These are phyloP conservation scores for Plasmodium sp. DNA, from an alignment of 169 alveolate species.

Conservation along the genomic window DNA sequence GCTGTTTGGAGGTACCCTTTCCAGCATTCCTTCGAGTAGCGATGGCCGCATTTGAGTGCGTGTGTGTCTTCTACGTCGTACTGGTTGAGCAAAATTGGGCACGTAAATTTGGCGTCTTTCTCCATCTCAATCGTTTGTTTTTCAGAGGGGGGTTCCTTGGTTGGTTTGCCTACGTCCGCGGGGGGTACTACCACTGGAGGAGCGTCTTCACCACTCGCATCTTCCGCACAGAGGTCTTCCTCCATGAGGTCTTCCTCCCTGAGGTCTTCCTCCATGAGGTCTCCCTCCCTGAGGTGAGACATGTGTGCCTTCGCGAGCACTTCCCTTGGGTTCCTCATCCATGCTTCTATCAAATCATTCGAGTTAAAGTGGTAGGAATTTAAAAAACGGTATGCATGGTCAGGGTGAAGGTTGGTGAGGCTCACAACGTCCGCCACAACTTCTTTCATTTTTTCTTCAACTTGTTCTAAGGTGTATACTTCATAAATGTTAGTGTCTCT, in stretches of 20 bases:
- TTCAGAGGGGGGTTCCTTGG: background rate
- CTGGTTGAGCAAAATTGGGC: conserved; percentile 30
- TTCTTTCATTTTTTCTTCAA: conserved; percentile 34
- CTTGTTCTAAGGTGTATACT: conserved; percentile 4
- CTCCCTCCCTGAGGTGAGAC: background rate
- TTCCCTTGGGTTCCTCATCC: conserved; percentile 33
- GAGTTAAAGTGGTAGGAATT: conserved; percentile 46
- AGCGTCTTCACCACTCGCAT: background rate
- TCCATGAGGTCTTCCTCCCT: background rate
- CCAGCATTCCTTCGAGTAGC: conserved; percentile 43
- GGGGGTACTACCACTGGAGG: background rate
- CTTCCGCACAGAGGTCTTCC: background rate
- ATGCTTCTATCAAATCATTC: conserved; percentile 20
- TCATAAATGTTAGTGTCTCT: conserved; percentile 13
- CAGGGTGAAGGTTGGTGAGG: conserved; percentile 12
- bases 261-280: conserved; percentile 21
- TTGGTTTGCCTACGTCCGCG: background rate
- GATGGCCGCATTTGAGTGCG: conserved; percentile 54
- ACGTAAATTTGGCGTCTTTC: conserved; percentile 1
- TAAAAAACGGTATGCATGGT: conserved; percentile 43
- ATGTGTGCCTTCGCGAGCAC: conserved; percentile 12
- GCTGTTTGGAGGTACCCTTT: conserved; percentile 24
- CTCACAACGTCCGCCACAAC: background rate
- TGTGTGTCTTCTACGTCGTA: conserved; percentile 15
- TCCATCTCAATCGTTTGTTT: background rate